These are phyloP conservation scores for Leptomonas seymouri DNA, from an alignment of 208 protist species.

Conservation along the genomic window DNA sequence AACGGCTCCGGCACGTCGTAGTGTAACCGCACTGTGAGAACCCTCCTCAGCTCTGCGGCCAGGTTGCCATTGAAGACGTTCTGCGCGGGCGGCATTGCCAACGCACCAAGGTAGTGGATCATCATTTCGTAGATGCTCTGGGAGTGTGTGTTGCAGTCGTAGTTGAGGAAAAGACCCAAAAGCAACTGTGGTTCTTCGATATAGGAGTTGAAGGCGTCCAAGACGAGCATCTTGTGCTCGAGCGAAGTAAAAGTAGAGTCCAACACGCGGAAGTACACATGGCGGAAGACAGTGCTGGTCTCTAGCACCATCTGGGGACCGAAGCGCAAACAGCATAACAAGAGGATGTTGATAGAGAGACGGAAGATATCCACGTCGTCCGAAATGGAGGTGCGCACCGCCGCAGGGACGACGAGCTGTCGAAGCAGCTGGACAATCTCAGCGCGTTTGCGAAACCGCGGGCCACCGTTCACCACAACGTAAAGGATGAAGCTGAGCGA, in stretches of 20 bases:
- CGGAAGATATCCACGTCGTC: constrained; percentile 87
- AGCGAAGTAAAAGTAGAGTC: constrained; percentile 83
- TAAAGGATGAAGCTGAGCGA: constrained; percentile 65
- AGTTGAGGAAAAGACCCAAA: constrained; percentile 97
- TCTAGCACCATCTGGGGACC: constrained; percentile 93
- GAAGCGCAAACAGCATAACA: constrained; percentile 87
- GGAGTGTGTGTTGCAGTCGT: constrained; percentile 97
- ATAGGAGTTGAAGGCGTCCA: constrained; percentile 88
- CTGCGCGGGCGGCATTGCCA: constrained; percentile 42
- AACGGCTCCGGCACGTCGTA: constrained; percentile 59
- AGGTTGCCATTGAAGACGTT: constrained; percentile 30
- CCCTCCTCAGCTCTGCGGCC: constrained; percentile 31
- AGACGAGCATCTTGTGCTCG: constrained; percentile 90
- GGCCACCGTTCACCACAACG: constrained; percentile 89
- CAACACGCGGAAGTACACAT: constrained; percentile 93
- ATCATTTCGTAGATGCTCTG: constrained; percentile 95
- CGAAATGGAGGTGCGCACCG: constrained; percentile 87
- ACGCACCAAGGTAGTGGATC: constrained; percentile 87
- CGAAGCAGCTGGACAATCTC: constrained; percentile 80
- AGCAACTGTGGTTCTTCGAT: constrained; percentile 95
- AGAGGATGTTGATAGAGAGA: constrained; percentile 91
- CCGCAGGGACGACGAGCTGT: constrained; percentile 77
- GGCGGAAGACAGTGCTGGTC: constrained; percentile 92
- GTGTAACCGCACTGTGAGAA: constrained; percentile 47
- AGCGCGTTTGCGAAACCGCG: constrained; percentile 75